These are phyloP conservation scores for Stylonectria norvegica DNA, from an alignment of 2,329 filamentous ascomycete genomes.

Conservation along the genomic window DNA sequence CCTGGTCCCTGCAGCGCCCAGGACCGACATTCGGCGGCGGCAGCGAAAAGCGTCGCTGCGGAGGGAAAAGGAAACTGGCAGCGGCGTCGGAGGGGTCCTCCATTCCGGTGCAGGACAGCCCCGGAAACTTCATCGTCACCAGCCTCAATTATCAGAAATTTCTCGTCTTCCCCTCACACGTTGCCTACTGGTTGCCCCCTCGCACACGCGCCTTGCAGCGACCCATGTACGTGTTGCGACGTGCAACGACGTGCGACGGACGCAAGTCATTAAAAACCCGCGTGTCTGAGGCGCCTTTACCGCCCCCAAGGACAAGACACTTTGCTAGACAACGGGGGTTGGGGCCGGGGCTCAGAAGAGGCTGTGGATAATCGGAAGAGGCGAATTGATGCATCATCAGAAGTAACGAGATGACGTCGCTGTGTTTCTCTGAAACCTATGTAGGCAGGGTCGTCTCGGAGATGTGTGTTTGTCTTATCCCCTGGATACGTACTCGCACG, in stretches of 20 bases:
- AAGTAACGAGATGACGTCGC: conserved; percentile 12
- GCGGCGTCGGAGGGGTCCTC: conserved; percentile 10
- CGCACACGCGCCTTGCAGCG: conserved; percentile 30
- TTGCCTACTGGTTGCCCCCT: conserved; percentile 15
- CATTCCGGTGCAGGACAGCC: conserved; percentile 11
- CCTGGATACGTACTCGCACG: too few relatives aligned
- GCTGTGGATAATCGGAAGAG: conserved; percentile 16
- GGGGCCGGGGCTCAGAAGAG: conserved; percentile 18
- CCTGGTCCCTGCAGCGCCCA: conserved; percentile 17
- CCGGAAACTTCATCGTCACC: conserved; percentile 19
- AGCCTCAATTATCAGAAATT: too few relatives aligned
- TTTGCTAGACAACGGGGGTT: conserved; percentile 20
- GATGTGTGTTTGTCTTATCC: conserved; percentile 18
- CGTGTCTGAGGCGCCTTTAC: conserved; percentile 21
- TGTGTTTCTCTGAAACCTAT: conserved; percentile 16
- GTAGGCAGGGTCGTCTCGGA: conserved; percentile 13
- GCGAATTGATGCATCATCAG: conserved; percentile 18
- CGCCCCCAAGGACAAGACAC: conserved; percentile 20
- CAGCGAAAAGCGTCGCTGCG: conserved; percentile 16
- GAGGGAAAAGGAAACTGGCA: conserved; percentile 4
- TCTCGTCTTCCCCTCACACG: conserved; percentile 17
- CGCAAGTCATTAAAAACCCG: conserved; percentile 16
- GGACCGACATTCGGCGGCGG: conserved; percentile 12
- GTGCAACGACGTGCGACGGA: conserved; percentile 23
- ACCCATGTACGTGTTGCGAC: conserved; percentile 27